phyloP scores from a whole-genome alignment of 139 green algal genomes.

The Haematococcus lacustris region DNA sequence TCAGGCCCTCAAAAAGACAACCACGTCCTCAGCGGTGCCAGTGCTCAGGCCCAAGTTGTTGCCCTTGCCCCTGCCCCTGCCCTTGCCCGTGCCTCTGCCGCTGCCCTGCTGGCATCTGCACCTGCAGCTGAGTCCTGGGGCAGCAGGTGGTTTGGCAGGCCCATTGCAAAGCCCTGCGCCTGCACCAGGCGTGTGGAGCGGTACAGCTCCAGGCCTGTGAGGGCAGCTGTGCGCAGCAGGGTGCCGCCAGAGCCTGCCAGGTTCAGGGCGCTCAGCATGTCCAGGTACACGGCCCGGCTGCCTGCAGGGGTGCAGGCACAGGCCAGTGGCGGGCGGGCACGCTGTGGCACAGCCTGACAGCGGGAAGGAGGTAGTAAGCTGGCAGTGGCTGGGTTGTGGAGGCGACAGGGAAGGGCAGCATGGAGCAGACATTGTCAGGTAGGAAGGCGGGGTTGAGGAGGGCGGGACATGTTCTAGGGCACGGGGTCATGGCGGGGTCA shows the following conservation, averaged over 20 bases:
- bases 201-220: slow-evolving; percentile 3
- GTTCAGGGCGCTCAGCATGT: slow-evolving; percentile 9
- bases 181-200: neutral
- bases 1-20: too few species aligned
- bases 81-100: too few species aligned
- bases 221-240: slow-evolving; percentile 1
- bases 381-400: too few species aligned
- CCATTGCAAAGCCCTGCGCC: slow-evolving; percentile 13
- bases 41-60: too few species aligned
- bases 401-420: too few species aligned
- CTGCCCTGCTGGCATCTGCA: neutral
- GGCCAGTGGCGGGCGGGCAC: neutral
- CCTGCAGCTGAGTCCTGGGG: neutral
- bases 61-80: too few species aligned
- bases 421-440: neutral
- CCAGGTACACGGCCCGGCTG: neutral
- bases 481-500: too few species aligned
- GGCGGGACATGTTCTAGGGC: neutral
- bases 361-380: too few species aligned
- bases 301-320: neutral
- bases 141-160: slow-evolving; percentile 2
- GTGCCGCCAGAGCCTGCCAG: neutral
- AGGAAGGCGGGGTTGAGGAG: neutral
- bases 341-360: neutral
- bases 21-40: too few species aligned